Evolutionary conservation across 2,329 filamentous ascomycete genomes (phyloP), one percentile per base, ranked within the genome.

Genomic region (Penicillium sp.): DNA sequence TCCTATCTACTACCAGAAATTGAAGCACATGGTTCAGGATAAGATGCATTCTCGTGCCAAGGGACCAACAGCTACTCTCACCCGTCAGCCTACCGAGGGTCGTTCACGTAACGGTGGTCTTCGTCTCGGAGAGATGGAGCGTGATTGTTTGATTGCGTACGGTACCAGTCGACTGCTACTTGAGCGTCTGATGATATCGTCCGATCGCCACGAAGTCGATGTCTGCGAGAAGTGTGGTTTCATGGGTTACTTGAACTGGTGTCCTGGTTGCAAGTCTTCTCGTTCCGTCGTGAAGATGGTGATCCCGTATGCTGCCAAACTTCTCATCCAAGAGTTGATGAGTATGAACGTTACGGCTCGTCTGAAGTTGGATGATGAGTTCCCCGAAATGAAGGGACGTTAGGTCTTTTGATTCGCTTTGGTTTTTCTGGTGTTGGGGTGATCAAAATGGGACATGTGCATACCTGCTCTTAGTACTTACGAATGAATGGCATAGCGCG

Each of bases 11-110:
- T 99, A 99, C 77, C 93, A 99, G 77, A 95, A 95, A 59, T 82
- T 99, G 58, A 99, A 99, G 80, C 93, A 99, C 79, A 99, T 99
- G 93, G 93, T 99, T 3, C 91, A 97, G 71, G 93, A 99, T 70
- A 99, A 99, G 76, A 97, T 99, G 93, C 93, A 99, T 74, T 92
- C 89, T 28, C 89, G 93, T 54, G 85, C 92, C 2, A 86, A 89
- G 12, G 95, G 95, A 0, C 95, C 93, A 0, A 81, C 88, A 11
- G 92, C 92, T 22, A 93, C 95, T 57, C 79, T 99, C 22, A 99
- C 93, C 0, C 84, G 93, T 9, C 93, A 99, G 69, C 93, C 93
- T 0, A 99, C 92, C 0, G 93, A 99, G 75, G 93, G 93, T 77
- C 84, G 93, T 62, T 95, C 91, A 8, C 79, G 92, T 49, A 89